Base-by-base conservation (phyloP, 352 stramenopile species). In the Pythium scleroteichum region DNA sequence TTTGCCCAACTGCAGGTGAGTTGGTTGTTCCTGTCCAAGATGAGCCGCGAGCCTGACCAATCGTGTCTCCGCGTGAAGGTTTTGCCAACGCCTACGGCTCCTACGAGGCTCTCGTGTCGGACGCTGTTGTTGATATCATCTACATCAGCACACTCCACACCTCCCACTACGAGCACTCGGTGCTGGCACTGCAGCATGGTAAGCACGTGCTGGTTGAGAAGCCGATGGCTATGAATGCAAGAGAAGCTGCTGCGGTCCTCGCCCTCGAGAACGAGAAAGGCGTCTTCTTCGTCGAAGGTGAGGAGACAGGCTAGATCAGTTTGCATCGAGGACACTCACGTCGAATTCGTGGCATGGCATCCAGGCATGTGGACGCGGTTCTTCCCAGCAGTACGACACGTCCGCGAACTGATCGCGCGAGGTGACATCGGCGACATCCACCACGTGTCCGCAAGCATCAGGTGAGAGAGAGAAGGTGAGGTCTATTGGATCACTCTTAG, bases 131-230 rank as follows among this genome's bases (percentile, higher is more conserved):
- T 6, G 87, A 98, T 42, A 85, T 97, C 48, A 79, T 97, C 19
- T 98, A 98, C 75, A 82, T 98, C 44, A 91, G 88, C 38, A 97
- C 92, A 42, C 57, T 98, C 17, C 89, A 98, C 69, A 78, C 81
- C 10, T 83, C 82, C 57, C 90, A 97, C 64, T 85, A 82, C 52
- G 71, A 82, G 26, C 82, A 95, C 60, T 77, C 85, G 8, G 66
- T 87, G 40, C 53, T 92, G 53, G 93, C 87, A 19, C 63, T 98
- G 1, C 62, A 73, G n/a, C 77, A 89, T 51, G 78, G 79, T 51
- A 98, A 98, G 68, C 91, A 98, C 70, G 87, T 97, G 19, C 65
- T 98, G 10, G 79, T 98, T 35, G 94, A 98, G 67, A 98, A 98
- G 65, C 94, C 92, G 8, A 95, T 97, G 78, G 78, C 84, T 8